Conservation (phyloP, 164 flowering plant species). For the Tetracentron sinense region DNA sequence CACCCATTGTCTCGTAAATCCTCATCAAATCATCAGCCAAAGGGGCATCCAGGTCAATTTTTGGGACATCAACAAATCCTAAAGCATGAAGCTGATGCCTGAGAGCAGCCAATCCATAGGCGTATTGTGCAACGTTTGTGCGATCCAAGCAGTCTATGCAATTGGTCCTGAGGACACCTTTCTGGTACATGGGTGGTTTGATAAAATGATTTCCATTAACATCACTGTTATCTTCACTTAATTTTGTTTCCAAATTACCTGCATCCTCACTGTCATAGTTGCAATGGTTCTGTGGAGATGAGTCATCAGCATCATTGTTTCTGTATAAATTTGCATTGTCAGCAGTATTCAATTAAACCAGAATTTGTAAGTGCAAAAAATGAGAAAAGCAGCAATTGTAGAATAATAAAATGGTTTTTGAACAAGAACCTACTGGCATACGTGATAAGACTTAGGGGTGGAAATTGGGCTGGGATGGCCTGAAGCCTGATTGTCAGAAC, state of each 20-base stretch:
- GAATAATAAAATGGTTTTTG: too few relatives aligned
- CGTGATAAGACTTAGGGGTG: too few relatives aligned
- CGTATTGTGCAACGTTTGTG: slow-evolving; percentile 93
- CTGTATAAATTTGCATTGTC: slow-evolving; percentile 25
- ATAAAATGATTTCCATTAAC: slow-evolving; percentile 19
- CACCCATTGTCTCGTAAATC: slow-evolving; percentile 88
- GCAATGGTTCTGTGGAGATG: slow-evolving; percentile 12
- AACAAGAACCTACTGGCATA: too few relatives aligned
- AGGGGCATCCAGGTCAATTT: slow-evolving; percentile 50
- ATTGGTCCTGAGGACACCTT: slow-evolving; percentile 86
- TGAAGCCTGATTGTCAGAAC: too few relatives aligned
- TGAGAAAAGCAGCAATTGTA: not conserved
- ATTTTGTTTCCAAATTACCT: slow-evolving; percentile 27
- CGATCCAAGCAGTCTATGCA: slow-evolving; percentile 99
- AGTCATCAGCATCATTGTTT: slow-evolving; percentile 22
- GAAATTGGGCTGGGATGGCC: too few relatives aligned
- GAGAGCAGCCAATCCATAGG: slow-evolving; percentile 85
- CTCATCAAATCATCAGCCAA: slow-evolving; percentile 74
- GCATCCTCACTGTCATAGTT: slow-evolving; percentile 25
- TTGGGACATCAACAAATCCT: slow-evolving; percentile 44
- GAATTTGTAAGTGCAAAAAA: not conserved
- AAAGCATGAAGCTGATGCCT: slow-evolving; percentile 76
- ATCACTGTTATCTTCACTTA: slow-evolving; percentile 18
- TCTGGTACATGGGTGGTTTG: slow-evolving; percentile 54
- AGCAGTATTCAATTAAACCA: not conserved